A percentile compares a stretch with the other conserved stretches of the same genome.
Evolutionary conservation across 768 basidiomycete species (phyloP).

Genomic region (Polyporus arcularius): DNA sequence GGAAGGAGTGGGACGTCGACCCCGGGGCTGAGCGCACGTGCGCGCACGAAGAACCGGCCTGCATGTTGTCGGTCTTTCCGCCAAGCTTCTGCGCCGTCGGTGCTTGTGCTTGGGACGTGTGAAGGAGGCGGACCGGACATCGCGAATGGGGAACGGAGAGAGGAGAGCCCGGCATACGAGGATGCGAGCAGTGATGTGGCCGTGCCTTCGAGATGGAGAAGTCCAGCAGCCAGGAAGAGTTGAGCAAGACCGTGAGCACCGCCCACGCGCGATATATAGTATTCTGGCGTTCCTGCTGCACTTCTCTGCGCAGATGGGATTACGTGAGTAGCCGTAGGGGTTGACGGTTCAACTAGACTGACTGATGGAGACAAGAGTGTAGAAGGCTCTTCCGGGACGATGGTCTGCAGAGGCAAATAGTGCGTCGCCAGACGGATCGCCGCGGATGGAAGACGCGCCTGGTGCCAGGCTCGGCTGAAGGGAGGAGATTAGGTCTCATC

Average conservation of each 20-base stretch:
- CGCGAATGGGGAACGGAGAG: conserved; percentile 63
- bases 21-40: conserved; percentile 55
- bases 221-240: conserved; percentile 76
- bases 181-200: conserved; percentile 71
- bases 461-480: conserved; percentile 78
- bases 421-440: conserved; percentile 77
- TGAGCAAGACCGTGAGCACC: conserved; percentile 68
- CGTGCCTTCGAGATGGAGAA: conserved; percentile 80
- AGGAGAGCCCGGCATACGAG: conserved; percentile 76
- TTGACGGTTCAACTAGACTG: not conserved
- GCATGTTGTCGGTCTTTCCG: conserved; percentile 73
- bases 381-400: conserved; percentile 13
- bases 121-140: conserved; percentile 37
- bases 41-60: conserved; percentile 70
- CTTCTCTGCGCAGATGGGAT: conserved; percentile 14
- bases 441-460: conserved; percentile 71
- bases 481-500: not conserved
- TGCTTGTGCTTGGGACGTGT: conserved; percentile 31
- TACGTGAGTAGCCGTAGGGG: conserved; percentile 10
- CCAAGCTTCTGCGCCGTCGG: conserved; percentile 72
- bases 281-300: conserved; percentile 52
- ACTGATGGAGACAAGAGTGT: not conserved
- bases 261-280: conserved; percentile 69
- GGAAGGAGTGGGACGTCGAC: conserved; percentile 74
- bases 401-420: conserved; percentile 61